These are phyloP conservation scores for Brassica napus DNA, from an alignment of 345 rosid genomes.

Conservation along the genomic window DNA sequence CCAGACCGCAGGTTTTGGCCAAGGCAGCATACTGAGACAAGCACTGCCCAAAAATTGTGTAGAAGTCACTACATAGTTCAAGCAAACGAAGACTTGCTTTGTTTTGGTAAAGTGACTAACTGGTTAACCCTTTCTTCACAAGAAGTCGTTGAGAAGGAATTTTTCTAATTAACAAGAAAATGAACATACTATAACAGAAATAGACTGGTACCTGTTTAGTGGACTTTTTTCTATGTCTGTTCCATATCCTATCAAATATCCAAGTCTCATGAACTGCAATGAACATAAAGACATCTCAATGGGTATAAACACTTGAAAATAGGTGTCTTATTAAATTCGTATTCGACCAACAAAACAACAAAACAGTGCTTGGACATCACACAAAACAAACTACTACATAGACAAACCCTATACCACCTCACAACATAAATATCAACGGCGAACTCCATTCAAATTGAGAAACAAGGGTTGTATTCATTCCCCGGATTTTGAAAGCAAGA, in stretches of 20 bases:
- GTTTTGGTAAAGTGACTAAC: not conserved
- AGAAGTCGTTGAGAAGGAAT: not conserved
- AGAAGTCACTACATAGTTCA: conserved; percentile 10
- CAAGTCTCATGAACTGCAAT: conserved; percentile 95
- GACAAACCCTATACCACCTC: conserved; percentile 24
- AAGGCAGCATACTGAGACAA: conserved; percentile 94
- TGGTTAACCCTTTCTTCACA: conserved; percentile 4
- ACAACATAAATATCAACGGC: not conserved
- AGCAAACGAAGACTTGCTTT: conserved; percentile 7
- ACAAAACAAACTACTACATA: conserved; percentile 1
- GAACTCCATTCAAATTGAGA: conserved; percentile 6
- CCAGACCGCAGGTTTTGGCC: conserved; percentile 98
- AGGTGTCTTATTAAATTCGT: not conserved
- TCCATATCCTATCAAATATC: conserved; percentile 90
- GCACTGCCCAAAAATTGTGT: conserved; percentile 65
- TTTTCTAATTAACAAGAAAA: not conserved
- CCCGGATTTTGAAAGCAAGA: conserved; percentile 7
- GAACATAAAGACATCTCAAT: conserved; percentile 34
- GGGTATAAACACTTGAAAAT: conserved; percentile 15
- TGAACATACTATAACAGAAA: conserved; percentile 1
- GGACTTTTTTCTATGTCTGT: conserved; percentile 90
- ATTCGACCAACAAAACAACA: conserved; percentile 17
- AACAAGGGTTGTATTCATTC: conserved; percentile 16
- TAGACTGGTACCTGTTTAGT: conserved; percentile 68
- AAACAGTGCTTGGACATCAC: conserved; percentile 6